Conservation (phyloP, 192 early-diverging fungal genomes). For the Chytriomyces sp. region DNA sequence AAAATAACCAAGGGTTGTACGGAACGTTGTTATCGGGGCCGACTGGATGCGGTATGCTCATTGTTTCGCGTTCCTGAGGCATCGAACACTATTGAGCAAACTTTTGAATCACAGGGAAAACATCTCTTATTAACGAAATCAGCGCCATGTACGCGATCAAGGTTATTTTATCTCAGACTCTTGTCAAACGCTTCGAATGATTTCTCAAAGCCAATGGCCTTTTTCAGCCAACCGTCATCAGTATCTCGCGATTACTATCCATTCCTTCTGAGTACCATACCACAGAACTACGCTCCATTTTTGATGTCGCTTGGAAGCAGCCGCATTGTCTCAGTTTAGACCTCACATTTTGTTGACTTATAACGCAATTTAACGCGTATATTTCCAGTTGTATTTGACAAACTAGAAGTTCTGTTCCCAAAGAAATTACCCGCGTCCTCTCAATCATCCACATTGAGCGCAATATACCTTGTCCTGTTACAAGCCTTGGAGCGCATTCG, state of each 20-base stretch:
- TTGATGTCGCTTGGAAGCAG: background rate
- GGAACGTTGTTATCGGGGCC: slow-evolving; percentile 17
- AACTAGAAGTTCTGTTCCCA: slow-evolving; percentile 13
- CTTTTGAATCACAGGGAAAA: background rate
- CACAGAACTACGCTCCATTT: slow-evolving; percentile 5
- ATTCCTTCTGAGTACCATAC: background rate
- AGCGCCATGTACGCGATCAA: background rate
- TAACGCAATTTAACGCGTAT: slow-evolving; percentile 30
- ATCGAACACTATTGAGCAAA: background rate
- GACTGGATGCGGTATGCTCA: slow-evolving; percentile 19
- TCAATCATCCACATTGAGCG: background rate
- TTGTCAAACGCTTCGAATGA: background rate
- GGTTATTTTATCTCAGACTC: background rate
- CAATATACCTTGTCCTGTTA: background rate
- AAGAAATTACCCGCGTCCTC: background rate
- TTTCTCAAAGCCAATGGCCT: background rate
- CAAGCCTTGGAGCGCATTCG: background rate
- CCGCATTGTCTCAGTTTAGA: slow-evolving; percentile 5
- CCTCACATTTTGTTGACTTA: background rate
- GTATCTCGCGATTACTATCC: background rate
- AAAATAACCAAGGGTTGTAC: background rate
- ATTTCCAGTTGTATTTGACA: slow-evolving; percentile 53
- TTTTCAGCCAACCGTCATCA: slow-evolving; percentile 7
- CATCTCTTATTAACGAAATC: slow-evolving; percentile 6
- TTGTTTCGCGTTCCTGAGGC: background rate